Evolutionary conservation across 805 yeast genomes (phyloP).

Genomic region (Barnettozyma sucrosica): DNA sequence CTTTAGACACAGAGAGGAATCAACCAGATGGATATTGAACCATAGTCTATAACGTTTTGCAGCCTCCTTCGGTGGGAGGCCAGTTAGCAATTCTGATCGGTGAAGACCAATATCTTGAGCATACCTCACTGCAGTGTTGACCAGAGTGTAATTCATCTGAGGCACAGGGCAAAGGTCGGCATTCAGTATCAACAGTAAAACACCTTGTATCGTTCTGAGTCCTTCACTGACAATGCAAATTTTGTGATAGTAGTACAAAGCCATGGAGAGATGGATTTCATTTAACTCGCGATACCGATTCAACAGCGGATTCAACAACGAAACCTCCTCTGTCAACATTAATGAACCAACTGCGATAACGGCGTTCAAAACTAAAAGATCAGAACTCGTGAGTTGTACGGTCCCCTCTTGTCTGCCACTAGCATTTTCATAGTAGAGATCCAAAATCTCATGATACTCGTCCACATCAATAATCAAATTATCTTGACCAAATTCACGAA

Average conservation of each 20-base stretch:
- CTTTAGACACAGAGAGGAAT: conserved; percentile 39
- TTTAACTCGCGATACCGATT: conserved; percentile 26
- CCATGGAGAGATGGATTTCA: conserved; percentile 29
- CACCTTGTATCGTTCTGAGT: conserved; percentile 43
- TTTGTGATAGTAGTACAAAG: conserved; percentile 49
- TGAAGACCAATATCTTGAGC: conserved; percentile 58
- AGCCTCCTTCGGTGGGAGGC: conserved; percentile 33
- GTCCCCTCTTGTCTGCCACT: conserved; percentile 6
- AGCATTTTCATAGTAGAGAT: conserved; percentile 12
- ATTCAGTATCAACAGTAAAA: conserved; percentile 39
- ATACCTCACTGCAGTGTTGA: conserved; percentile 43
- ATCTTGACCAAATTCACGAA: conserved; percentile 7
- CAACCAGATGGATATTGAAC: conserved; percentile 44
- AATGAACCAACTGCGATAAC: conserved; percentile 22
- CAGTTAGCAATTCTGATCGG: conserved; percentile 37
- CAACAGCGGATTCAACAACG: conserved; percentile 4
- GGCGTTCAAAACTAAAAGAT: conserved; percentile 29
- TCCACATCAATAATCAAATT: conserved; percentile 11
- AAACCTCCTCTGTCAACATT: not conserved
- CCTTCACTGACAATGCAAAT: conserved; percentile 47
- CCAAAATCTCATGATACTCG: conserved; percentile 17
- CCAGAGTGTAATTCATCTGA: conserved; percentile 37
- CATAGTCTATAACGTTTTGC: conserved; percentile 38
- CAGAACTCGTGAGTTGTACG: conserved; percentile 25
- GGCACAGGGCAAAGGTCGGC: conserved; percentile 33